These are phyloP conservation scores for Puccinia polysora DNA, from an alignment of 1,284 basidiomycete genomes.

Conservation along the genomic window DNA sequence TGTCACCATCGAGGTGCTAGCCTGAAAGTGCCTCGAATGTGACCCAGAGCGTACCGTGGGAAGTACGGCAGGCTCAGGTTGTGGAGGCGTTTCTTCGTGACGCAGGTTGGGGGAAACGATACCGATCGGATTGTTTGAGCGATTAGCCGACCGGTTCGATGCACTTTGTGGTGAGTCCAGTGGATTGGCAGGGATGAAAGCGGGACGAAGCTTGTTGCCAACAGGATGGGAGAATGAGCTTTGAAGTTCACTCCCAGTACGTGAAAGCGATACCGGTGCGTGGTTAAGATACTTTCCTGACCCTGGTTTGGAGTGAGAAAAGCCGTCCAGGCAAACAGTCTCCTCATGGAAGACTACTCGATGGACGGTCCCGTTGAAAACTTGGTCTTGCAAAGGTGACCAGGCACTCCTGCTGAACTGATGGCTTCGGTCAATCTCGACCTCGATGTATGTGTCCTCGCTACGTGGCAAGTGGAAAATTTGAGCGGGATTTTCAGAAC, in stretches of 20 bases:
- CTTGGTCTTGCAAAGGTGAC: conserved; percentile 73
- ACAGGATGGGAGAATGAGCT: background rate
- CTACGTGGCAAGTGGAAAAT: conserved; percentile 85
- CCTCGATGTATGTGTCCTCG: conserved; percentile 73
- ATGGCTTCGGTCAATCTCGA: conserved; percentile 74
- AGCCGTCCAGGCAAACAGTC: conserved; percentile 87
- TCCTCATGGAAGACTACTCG: conserved; percentile 87
- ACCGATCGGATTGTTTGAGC: conserved; percentile 43
- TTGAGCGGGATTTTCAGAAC: conserved; percentile 84
- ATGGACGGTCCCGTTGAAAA: conserved; percentile 67
- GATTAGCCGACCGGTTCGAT: conserved; percentile 46
- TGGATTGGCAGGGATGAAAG: background rate
- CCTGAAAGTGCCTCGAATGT: background rate
- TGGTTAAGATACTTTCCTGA: conserved; percentile 60
- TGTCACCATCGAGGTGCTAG: conserved; percentile 44
- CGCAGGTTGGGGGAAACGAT: conserved; percentile 36
- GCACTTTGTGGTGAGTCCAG: conserved; percentile 48
- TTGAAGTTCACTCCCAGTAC: conserved; percentile 9
- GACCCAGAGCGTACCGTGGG: conserved; percentile 18
- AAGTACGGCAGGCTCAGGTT: conserved; percentile 6
- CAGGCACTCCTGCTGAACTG: conserved; percentile 63
- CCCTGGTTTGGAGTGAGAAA: conserved; percentile 68
- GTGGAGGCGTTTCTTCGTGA: conserved; percentile 1
- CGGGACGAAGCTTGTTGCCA: conserved; percentile 45
- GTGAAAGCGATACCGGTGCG: background rate